Evolutionary conservation across 2,329 filamentous ascomycete species (phyloP).

Genomic region (Sarocladiaceae sp.): DNA sequence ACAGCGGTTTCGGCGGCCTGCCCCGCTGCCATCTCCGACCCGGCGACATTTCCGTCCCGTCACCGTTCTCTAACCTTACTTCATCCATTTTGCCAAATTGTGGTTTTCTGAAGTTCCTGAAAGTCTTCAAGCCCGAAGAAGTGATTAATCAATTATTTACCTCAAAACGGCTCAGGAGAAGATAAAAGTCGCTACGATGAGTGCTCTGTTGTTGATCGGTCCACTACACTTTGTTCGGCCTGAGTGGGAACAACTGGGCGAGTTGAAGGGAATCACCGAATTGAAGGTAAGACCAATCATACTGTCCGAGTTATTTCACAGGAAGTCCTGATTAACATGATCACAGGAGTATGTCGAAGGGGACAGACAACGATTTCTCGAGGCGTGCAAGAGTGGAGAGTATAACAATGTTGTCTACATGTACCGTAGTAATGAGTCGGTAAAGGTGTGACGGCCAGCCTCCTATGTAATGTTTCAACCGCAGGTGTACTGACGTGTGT

Average conservation of each 20-base stretch:
- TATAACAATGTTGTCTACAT: constrained; percentile 1
- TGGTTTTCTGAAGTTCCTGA: too few relatives aligned
- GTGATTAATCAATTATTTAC: too few relatives aligned
- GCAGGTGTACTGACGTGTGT: too few relatives aligned
- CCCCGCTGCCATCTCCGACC: neutral
- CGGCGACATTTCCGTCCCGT: neutral
- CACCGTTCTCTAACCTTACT: neutral
- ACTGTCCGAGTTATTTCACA: too few relatives aligned
- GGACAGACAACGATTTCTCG: constrained; percentile 1
- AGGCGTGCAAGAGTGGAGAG: neutral
- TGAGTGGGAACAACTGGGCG: neutral
- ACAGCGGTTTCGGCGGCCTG: too few relatives aligned
- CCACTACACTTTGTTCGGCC: neutral
- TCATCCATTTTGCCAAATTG: too few relatives aligned
- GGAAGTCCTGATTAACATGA: neutral
- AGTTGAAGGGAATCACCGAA: neutral
- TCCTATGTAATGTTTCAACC: too few relatives aligned
- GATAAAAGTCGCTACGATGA: neutral
- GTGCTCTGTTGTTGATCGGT: constrained; percentile 1
- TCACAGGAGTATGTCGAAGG: neutral
- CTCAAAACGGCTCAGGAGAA: too few relatives aligned
- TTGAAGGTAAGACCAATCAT: neutral
- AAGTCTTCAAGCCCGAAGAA: too few relatives aligned
- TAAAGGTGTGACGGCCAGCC: neutral
- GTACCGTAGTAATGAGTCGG: constrained; percentile 1